Evolutionary conservation across 768 basidiomycete genomes (phyloP), one percentile per base, ranked within the genome.

Genomic region (Hypholoma fasciculare): DNA sequence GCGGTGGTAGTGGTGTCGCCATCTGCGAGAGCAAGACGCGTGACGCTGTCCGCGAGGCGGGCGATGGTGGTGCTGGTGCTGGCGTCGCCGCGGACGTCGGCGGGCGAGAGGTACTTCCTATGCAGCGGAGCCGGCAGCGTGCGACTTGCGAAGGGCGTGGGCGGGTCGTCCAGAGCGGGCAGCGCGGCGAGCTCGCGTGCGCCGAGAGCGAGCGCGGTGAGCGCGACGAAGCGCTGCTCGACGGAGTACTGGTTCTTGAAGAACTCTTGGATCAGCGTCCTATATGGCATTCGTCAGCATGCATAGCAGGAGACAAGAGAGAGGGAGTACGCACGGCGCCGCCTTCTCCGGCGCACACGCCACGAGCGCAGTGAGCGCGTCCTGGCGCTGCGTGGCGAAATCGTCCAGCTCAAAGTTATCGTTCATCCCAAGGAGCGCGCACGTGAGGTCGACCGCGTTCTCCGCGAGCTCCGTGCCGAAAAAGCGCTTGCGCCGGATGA

Each of bases 401-500:
- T 75, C 81, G 0, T 88, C 85, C 14, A 96, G 74, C n/a, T 97
- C 88, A 63, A 82, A 98, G 63, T 92, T 91, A 66, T 98, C 81
- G 60, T 92, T 86, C 52, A 98, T 72, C 3, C 82, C 84, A 16
- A 94, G 70, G 5, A 96, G 76, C 1, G 83, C 85, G 57, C 90
- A 84, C 0, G 83, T 83, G 7, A 98, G 80, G 65, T 94, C 87
- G 47, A 89, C 87, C 0, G 94, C 89, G 67, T 96, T 96, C 72
- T 99, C 96, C 58, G 87, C 96, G 14, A 99, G 80, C 68, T 99
- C 97, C 1, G 85, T 86, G 13, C 97, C 97, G 72, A 88, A 98
- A 12, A 78, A 82, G 37, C 80, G 78, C 74, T 97, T 99, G 65
- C 85, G 85, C 49, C 96, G 76, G 23, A 99, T 89, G 42, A 99